These are phyloP conservation scores for Neofusicoccum parvum DNA, from an alignment of 2,329 filamentous ascomycete species.

Conservation along the genomic window DNA sequence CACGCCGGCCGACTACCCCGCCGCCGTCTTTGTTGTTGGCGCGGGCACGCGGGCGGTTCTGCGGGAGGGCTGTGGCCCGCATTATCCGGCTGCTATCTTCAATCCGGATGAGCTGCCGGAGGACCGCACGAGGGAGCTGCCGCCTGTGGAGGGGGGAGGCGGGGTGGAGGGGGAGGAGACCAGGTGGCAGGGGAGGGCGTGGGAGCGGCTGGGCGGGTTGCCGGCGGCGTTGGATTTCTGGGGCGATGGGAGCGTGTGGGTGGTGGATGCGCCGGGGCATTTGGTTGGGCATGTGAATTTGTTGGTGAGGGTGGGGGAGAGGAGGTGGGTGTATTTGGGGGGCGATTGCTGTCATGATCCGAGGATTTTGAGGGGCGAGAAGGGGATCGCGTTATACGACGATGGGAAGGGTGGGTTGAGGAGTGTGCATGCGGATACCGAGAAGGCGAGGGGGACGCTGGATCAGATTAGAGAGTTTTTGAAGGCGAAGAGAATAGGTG, in stretches of 20 bases:
- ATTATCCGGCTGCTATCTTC: conserved; percentile 41
- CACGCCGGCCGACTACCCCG: conserved; percentile 39
- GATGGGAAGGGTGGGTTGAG: conserved; percentile 47
- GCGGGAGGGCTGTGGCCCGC: conserved; percentile 23
- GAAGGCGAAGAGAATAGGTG: conserved; percentile 28
- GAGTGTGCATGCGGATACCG: conserved; percentile 56
- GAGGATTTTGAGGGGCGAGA: conserved; percentile 54
- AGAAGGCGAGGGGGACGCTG: conserved; percentile 48
- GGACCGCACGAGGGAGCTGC: conserved; percentile 47
- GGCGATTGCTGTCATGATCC: conserved; percentile 59
- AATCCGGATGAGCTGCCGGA: conserved; percentile 44
- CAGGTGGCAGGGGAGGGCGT: conserved; percentile 26
- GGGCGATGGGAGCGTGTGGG: conserved; percentile 49
- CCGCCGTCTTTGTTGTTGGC: conserved; percentile 44
- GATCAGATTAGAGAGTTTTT: conserved; percentile 42
- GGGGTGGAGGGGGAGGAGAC: not conserved
- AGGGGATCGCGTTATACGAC: conserved; percentile 54
- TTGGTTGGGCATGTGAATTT: conserved; percentile 56
- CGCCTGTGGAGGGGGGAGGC: conserved; percentile 23
- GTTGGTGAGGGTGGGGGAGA: conserved; percentile 42
- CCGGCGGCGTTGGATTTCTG: conserved; percentile 51
- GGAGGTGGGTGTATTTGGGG: conserved; percentile 52
- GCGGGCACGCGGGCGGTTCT: conserved; percentile 33
- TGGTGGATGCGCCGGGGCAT: conserved; percentile 56
- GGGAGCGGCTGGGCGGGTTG: conserved; percentile 49